phyloP scores from a whole-genome alignment of 2,329 filamentous ascomycete genomes.

The Septoria petroselini region DNA sequence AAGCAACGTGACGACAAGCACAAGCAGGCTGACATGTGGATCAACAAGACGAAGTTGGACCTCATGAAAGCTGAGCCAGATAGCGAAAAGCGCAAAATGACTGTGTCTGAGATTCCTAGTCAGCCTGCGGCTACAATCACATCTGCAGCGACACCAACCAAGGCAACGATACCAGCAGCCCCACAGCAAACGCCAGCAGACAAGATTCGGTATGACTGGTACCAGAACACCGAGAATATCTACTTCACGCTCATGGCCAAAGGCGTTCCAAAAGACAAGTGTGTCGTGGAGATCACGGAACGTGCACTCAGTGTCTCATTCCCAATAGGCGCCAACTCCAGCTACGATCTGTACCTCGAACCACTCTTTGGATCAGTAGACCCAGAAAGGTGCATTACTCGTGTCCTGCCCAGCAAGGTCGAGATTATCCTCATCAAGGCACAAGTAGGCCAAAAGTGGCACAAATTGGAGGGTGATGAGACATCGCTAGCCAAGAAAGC shows the following conservation, averaged over 20 bases:
- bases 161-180: slow-evolving; percentile 10
- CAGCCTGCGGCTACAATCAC: slow-evolving; percentile 25
- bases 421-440: slow-evolving; percentile 72
- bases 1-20: slow-evolving; percentile 53
- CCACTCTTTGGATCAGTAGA: slow-evolving; percentile 68
- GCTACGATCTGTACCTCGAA: slow-evolving; percentile 61
- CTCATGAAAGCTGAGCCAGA: slow-evolving; percentile 50
- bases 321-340: slow-evolving; percentile 49
- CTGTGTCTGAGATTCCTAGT: slow-evolving; percentile 54
- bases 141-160: neutral
- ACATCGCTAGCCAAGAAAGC: slow-evolving; percentile 23
- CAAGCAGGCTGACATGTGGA: slow-evolving; percentile 57
- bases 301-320: slow-evolving; percentile 57
- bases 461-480: slow-evolving; percentile 52
- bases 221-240: slow-evolving; percentile 60
- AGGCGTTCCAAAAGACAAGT: slow-evolving; percentile 57
- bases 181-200: slow-evolving; percentile 47
- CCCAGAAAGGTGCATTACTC: slow-evolving; percentile 56
- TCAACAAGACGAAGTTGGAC: slow-evolving; percentile 54
- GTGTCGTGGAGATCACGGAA: slow-evolving; percentile 50
- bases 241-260: slow-evolving; percentile 65
- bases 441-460: slow-evolving; percentile 65
- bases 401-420: slow-evolving; percentile 72
- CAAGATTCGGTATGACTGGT: slow-evolving; percentile 68
- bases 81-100: slow-evolving; percentile 48